Evolutionary conservation across 2,329 filamentous ascomycete genomes (phyloP), one percentile per base, ranked within the genome.

Genomic region (Neofusicoccum parvum): DNA sequence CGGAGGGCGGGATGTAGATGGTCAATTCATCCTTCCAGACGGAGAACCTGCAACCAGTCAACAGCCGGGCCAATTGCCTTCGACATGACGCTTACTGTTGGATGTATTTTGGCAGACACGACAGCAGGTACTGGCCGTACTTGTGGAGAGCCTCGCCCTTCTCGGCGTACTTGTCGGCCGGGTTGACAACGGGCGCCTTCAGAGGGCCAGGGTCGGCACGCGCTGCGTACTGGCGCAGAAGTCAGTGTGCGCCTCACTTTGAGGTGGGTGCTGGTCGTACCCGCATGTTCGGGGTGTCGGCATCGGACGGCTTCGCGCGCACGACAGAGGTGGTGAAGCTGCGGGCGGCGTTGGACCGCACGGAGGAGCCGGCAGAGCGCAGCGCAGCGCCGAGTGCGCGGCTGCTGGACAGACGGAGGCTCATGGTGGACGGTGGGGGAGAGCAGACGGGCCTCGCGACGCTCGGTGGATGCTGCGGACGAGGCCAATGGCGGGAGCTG

Each of bases 1-100:
- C 95, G 43, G 91, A 82, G 1, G 95, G 95, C 54, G 92, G 85
- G 75, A 98, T 95, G 81, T 96, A 94, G 78, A 97, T 92, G 72
- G 91, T 93, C 77, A 99, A 88, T 81, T 99, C 95, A 78, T 99
- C 95, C 83, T 99, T 99, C 95, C 95, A 99, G 65, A 99, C 94
- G 12, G 94, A 96, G 83, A 98, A 98, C 65, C 80, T 82, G 67
- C n/a, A 14, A 27, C n/a, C 5, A 15, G 62, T 68, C 49, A 67
- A 48, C 34, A 32, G 36, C 5, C 34, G 10, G 43, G 14, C 49
- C 65, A 58, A 23, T 48, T 54, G 37, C 27, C 23, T 41, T 17
- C 6, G 10, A 10, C 3, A 20, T 27, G 10, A 32, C 5, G 41
- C 48, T 54, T 75, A 83, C 82, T 99, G 95, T 83, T 99, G 96